Evolutionary conservation across 352 stramenopile genomes (phyloP).

Genomic region (Thalassiosira exigua): DNA sequence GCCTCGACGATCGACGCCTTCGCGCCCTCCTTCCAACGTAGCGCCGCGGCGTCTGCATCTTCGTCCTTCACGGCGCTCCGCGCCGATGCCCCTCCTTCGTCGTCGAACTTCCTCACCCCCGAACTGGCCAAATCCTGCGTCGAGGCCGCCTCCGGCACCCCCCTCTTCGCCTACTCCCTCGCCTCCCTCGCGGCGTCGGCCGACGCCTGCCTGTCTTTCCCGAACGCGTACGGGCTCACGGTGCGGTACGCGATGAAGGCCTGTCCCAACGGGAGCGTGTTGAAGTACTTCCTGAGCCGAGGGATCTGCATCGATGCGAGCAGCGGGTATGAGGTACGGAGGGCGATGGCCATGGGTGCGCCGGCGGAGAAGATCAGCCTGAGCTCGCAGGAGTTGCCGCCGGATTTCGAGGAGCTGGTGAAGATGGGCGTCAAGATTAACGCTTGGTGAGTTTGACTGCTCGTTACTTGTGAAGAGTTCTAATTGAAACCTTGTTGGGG

Average conservation of each 20-base stretch:
- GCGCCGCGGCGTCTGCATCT: constrained; percentile 8
- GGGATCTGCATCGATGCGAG: constrained; percentile 89
- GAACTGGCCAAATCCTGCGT: constrained; percentile 77
- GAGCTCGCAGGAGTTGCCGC: constrained; percentile 87
- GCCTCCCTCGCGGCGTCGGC: constrained; percentile 80
- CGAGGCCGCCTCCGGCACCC: constrained; percentile 80
- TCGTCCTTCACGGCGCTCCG: constrained; percentile 19
- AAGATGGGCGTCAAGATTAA: constrained; percentile 89
- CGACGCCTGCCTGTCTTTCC: constrained; percentile 86
- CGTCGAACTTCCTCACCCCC: constrained; percentile 80
- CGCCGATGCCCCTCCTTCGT: constrained; percentile 45
- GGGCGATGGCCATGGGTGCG: constrained; percentile 86
- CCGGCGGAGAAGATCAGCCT: constrained; percentile 85
- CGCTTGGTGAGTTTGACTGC: constrained; percentile 85
- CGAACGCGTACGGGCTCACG: constrained; percentile 88
- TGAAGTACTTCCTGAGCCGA: constrained; percentile 85
- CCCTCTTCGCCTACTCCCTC: constrained; percentile 89
- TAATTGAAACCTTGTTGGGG: no score
- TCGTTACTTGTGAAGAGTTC: no score
- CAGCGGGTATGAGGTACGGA: constrained; percentile 86
- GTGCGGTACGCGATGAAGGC: constrained; percentile 91
- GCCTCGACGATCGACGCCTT: constrained; percentile 42
- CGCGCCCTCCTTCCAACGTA: no score
- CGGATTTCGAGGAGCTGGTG: constrained; percentile 86
- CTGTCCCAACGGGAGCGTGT: constrained; percentile 86